phyloP scores from a whole-genome alignment of 2,329 filamentous ascomycete species.

The Nannizzia gypsea region DNA sequence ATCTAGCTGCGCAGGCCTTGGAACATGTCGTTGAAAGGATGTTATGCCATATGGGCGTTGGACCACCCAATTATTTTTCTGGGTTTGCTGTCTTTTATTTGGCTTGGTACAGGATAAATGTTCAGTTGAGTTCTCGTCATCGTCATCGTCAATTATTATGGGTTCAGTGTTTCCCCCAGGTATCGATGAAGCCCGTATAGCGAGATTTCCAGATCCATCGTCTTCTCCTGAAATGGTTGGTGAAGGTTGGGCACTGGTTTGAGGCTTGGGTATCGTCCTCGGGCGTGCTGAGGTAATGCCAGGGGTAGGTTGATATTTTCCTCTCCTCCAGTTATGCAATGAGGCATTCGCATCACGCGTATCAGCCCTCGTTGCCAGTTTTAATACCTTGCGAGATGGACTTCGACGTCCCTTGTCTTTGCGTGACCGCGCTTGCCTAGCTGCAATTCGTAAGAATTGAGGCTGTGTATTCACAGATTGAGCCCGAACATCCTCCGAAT shows the following conservation, averaged over 20 bases:
- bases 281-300: not conserved
- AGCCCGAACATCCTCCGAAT: slow-evolving; percentile 32
- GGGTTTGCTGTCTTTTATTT: not conserved
- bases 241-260: not conserved
- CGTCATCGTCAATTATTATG: slow-evolving; percentile 4
- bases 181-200: not conserved
- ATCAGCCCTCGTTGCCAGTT: slow-evolving; percentile 41
- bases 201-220: not conserved
- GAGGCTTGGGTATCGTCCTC: not conserved
- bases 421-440: slow-evolving; percentile 39
- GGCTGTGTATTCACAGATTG: slow-evolving; percentile 29
- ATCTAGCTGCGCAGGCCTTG: slow-evolving; percentile 28
- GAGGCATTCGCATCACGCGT: slow-evolving; percentile 43
- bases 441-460: slow-evolving; percentile 46
- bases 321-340: slow-evolving; percentile 42
- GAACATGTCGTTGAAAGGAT: slow-evolving; percentile 25
- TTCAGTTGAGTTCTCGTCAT: not conserved
- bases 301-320: slow-evolving; percentile 24
- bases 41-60: slow-evolving; percentile 25
- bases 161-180: not conserved
- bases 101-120: not conserved
- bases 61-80: slow-evolving; percentile 21
- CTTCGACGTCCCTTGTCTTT: slow-evolving; percentile 41
- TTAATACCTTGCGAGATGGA: slow-evolving; percentile 41
- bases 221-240: not conserved